Evolutionary conservation across 2,329 filamentous ascomycete genomes (phyloP), one percentile per base, ranked within the genome.

Genomic region (Pezicula radicicola): DNA sequence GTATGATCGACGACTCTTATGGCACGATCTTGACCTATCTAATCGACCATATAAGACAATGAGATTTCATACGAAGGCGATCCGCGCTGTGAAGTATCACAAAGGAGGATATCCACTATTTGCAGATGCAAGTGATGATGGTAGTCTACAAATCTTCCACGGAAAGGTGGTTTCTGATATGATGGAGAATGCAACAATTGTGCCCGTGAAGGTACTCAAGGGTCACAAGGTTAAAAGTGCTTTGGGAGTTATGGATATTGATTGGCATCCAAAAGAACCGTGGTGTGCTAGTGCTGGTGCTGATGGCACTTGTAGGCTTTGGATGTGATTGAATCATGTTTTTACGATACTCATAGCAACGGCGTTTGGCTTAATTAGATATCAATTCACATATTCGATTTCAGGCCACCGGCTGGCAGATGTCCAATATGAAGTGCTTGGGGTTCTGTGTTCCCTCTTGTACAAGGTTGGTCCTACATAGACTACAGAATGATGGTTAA

Each of bases 21-120:
- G 94, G 94, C 94, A 97, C 73, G 94, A 99, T 72, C 80, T 97
- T 49, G 94, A 99, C 61, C 83, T 99, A 35, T 94, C 90, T 1
- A 86, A 82, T 57, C 84, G 90, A 46, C 94, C 94, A 0, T 97
- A 96, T 78, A 97, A 97, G 78, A 97, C 93, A 1, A 85, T 99
- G 73, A 84, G 94, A 47, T 99, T 97, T 76, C 94, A 99, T 74
- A 75, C 83, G 55, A 89, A 96, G 71, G 94, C 94, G 43, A 96
- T 99, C 64, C 84, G 95, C 45, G 84, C 87, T 12, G 94, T 97
- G 50, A 86, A 84, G 61, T 99, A 89, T 72, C 95, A 99, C 72
- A 85, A 85, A 52, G 84, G 85, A 54, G 79, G 81, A 8, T 82
- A 85, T 55, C 92, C 94, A 16, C 78, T 99, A 35, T 97, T 99